A percentile compares a stretch with the other conserved stretches of the same genome.
These are phyloP conservation scores for Paspalum notatum DNA, from an alignment of 176 grass and related monocot species.

Conservation along the genomic window DNA sequence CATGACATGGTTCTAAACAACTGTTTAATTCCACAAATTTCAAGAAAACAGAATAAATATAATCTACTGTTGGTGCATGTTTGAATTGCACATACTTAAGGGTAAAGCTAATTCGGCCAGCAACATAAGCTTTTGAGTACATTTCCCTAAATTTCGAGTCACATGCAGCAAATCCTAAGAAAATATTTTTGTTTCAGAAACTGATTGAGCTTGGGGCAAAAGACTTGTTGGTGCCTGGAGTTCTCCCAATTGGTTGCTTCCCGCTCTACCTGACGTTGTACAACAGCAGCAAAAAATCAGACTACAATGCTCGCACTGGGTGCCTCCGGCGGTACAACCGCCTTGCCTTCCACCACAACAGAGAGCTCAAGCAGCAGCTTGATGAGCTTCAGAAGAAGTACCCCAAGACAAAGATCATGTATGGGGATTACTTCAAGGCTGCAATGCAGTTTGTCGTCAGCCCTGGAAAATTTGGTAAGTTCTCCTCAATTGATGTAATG, in stretches of 20 bases:
- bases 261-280: constrained; percentile 86
- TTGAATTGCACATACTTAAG: neutral
- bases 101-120: neutral
- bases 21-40: constrained; percentile 22
- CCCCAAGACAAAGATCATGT: constrained; percentile 78
- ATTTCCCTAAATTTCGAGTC: neutral
- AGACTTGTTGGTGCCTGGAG: constrained; percentile 76
- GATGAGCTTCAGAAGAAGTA: constrained; percentile 69
- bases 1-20: constrained; percentile 38
- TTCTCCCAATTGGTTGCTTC: constrained; percentile 90
- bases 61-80: neutral
- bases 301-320: constrained; percentile 72
- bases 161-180: neutral
- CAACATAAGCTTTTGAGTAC: neutral
- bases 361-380: constrained; percentile 64
- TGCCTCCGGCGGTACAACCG: constrained; percentile 88
- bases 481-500: neutral
- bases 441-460: constrained; percentile 65
- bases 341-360: constrained; percentile 82
- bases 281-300: constrained; percentile 57
- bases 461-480: constrained; percentile 78
- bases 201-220: constrained; percentile 75
- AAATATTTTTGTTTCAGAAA: constrained; percentile 54
- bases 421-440: constrained; percentile 81
- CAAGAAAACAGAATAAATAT: neutral